A percentile compares a stretch with the other conserved stretches of the same genome.
These are phyloP conservation scores for Castanospermum australe DNA, from an alignment of 306 rosid genomes.

Conservation along the genomic window DNA sequence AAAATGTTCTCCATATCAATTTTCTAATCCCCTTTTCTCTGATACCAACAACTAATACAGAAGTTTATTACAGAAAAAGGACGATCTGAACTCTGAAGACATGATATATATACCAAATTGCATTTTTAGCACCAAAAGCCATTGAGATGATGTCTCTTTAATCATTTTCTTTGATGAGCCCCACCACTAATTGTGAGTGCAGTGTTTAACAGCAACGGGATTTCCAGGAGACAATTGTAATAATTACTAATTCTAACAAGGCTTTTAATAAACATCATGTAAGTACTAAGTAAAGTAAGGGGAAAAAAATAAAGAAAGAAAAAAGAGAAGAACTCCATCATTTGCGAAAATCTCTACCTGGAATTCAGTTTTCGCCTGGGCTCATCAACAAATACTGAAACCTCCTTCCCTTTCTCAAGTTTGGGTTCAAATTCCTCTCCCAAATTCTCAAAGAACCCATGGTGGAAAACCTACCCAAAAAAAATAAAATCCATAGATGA, in stretches of 20 bases:
- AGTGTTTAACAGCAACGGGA: neutral
- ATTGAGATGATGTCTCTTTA: neutral
- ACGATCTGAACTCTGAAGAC: neutral
- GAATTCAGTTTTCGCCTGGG: slow-evolving; percentile 64
- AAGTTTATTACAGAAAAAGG: neutral
- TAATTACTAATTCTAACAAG: neutral
- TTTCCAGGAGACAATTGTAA: neutral
- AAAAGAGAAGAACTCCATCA: neutral
- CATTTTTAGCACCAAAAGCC: neutral
- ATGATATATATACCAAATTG: neutral
- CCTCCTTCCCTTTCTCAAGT: slow-evolving; percentile 43
- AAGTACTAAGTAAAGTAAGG: neutral
- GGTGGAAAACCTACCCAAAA: slow-evolving; percentile 58
- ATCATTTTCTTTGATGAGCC: neutral
- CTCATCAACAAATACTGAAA: slow-evolving; percentile 65
- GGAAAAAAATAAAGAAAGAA: neutral
- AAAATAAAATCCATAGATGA: neutral
- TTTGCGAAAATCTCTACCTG: slow-evolving; percentile 35
- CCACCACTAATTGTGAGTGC: neutral
- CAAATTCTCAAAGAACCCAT: slow-evolving; percentile 51
- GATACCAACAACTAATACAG: neutral
- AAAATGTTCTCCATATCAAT: too few relatives aligned
- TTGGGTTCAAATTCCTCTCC: slow-evolving; percentile 34
- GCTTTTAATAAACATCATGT: neutral
- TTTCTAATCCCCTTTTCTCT: too few relatives aligned